A percentile compares a stretch with the other conserved stretches of the same genome.
phyloP scores from a whole-genome alignment of 1,284 basidiomycete genomes.

The Heterobasidion occidentale region DNA sequence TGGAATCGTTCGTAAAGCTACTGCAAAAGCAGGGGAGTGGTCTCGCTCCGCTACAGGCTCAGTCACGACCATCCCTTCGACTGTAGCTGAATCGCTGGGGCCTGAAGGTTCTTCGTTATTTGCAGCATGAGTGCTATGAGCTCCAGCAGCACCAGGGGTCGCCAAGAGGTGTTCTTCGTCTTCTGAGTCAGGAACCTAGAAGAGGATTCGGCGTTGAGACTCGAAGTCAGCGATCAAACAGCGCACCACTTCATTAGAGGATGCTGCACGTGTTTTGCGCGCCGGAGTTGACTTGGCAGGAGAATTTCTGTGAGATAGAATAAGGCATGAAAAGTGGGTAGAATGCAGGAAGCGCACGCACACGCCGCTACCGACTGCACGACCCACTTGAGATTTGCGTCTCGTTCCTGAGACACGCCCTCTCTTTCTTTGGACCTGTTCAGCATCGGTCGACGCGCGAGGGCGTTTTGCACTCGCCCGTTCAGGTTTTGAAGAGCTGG shows the following conservation, averaged over 20 bases:
- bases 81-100: background rate
- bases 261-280: background rate
- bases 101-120: background rate
- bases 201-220: background rate
- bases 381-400: no score
- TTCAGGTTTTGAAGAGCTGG: background rate
- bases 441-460: background rate
- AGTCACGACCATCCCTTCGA: background rate
- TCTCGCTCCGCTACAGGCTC: background rate
- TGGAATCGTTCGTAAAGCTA: background rate
- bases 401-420: background rate
- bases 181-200: slow-evolving; percentile 13
- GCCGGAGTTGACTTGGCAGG: background rate
- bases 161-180: slow-evolving; percentile 2
- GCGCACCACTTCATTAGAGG: background rate
- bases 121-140: background rate
- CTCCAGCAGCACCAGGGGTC: background rate
- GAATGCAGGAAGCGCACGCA: no score
- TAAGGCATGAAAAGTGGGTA: no score
- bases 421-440: background rate
- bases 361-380: no score
- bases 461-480: background rate
- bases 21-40: background rate
- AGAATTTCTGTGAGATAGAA: background rate
- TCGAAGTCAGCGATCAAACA: background rate